Evolutionary conservation across 169 alveolate species (phyloP).

Genomic region (Plasmodium sp.): DNA sequence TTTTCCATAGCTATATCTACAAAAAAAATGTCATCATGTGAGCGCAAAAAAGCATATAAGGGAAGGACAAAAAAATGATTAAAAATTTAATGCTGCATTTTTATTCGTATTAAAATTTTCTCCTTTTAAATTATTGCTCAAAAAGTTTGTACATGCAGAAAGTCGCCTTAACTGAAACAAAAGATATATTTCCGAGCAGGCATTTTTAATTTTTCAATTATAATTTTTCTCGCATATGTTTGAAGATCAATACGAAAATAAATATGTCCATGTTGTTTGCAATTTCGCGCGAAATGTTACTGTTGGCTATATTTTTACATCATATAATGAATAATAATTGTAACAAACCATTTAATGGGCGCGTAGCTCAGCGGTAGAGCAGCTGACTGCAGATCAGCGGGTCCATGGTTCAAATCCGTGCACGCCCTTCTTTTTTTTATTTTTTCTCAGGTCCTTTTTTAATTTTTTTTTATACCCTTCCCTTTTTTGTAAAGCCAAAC

Average conservation of each 20-base stretch:
- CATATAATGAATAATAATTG: neutral
- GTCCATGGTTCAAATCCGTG: constrained; percentile 96
- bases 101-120: neutral
- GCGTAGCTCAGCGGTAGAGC: constrained; percentile 97
- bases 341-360: constrained; percentile 79
- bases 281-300: neutral
- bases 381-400: constrained; percentile 97
- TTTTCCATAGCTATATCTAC: neutral
- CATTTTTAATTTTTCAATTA: neutral
- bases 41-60: neutral
- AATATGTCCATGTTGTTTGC: neutral
- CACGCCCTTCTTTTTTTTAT: constrained; percentile 87
- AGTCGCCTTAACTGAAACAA: neutral
- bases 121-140: neutral
- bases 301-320: neutral
- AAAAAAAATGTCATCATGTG: neutral
- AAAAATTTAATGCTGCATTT: neutral
- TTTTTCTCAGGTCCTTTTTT: neutral
- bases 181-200: neutral
- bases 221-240: neutral
- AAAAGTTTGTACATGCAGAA: neutral
- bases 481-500: neutral
- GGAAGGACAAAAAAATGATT: neutral
- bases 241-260: neutral
- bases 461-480: neutral